Base-by-base conservation (phyloP, 805 yeast genomes). In the Cyberlindnera mycetangii region DNA sequence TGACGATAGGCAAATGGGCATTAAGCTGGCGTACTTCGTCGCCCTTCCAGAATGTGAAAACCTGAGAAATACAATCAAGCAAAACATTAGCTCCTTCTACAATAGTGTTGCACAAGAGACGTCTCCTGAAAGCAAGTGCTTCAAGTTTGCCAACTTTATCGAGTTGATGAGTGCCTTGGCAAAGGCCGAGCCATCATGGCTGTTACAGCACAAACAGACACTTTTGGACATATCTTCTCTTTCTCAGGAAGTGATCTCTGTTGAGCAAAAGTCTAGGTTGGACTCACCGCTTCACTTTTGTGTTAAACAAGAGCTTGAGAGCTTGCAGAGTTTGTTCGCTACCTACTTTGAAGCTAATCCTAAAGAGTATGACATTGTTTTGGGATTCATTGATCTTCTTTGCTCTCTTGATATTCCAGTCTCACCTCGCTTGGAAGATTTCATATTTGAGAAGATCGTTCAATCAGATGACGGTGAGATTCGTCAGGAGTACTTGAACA, bases 71-170 rank as follows among this genome's bases (percentile, higher is more conserved):
- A 68, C 71, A 12, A 76, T 85, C 12, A 77, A 78, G 41, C 70
- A 68, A 3, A 78, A 82, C 47, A 59, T 89, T 22, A 63, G 60
- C 4, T 65, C 61, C 1, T 72, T 86, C 51, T 65, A 74, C 49
- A 68, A 71, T 32, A 70, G 73, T 48, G 69, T 78, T 42, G 52
- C 68, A 10, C 69, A 71, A 7, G 87, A 81, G 52, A 54, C 72
- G 3, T 68, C 72, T 25, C 70, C 69, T 12, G 86, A 79, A 38
- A 67, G 70, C 15, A 80, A 77, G 55, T 77, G 82, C 38, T 68
- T 76, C 7, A 85, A 82, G 51, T 78, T 87, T 58, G 82, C 90
- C 15, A 90, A 89, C 56, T 67, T 84, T 50, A 72, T 88, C 34
- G 90, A 86, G 56, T 60, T 88, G 42, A 64, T 85, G 19, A 65